Base-by-base conservation (phyloP, 2,329 filamentous ascomycete genomes). In the Phaeosphaeria sp. region DNA sequence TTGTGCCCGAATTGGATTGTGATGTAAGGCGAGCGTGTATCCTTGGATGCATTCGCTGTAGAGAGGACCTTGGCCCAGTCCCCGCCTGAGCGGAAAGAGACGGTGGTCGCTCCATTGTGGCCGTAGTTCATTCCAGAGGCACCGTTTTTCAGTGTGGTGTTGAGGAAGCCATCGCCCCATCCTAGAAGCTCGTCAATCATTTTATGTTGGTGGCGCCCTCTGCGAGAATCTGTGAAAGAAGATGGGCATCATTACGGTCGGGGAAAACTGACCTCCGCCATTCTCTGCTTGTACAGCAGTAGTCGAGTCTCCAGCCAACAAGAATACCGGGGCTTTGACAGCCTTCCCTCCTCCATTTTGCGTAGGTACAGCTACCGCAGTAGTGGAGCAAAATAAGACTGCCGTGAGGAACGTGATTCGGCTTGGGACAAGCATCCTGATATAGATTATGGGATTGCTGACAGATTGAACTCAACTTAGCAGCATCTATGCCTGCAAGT, bases 1-100 rank as follows among this genome's bases (percentile, higher is more conserved):
- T 88, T 88, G 69, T 88, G 86, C 0, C 86, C 86, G 56, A 88
- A 88, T 76, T 76, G 77, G 17, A 87, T 85, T 0, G 84, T 86
- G 6, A 87, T 84, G 51, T 81, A 85, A 6, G 80, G 77, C 4
- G 76, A 63, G 57, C 79, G 80, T 5, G 68, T 74, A 18, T 78
- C 69, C 0, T 72, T 70, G 33, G 73, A 68, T 3, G 49, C 39
- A 24, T 65, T 63, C 0, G 85, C 76, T 0, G 79, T 73, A 3
- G 70, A 56, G 1, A 87, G 74, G 0, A 86, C 79, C 0, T 76
- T 77, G 0, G 65, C 76, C 86, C 86, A 89, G 55, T 83, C 77
- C 0, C 85, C 83, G 2, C 81, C 80, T 0, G 72, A 67, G 6
- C 81, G 76, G 66, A 84, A 89, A 0, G 82, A 84, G 2, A 81